Conservation (phyloP, 768 basidiomycete species). For the Suillus hirtellus region DNA sequence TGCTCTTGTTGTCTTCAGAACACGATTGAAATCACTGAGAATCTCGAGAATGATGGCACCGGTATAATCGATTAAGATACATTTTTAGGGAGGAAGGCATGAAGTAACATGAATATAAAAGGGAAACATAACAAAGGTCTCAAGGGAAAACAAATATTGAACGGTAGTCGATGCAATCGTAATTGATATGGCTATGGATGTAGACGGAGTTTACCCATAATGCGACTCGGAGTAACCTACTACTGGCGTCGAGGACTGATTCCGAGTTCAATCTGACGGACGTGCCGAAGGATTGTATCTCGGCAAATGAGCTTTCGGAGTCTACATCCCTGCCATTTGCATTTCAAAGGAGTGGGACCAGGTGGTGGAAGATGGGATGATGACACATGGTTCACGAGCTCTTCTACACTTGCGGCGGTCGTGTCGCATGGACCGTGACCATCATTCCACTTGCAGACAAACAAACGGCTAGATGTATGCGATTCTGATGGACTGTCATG, state of each 20-base stretch:
- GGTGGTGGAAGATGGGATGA: not conserved
- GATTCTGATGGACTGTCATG: too few relatives aligned
- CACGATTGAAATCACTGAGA: too few relatives aligned
- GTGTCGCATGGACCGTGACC: not conserved
- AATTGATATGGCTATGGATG: not conserved
- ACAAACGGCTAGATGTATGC: not conserved
- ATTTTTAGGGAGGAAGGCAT: too few relatives aligned
- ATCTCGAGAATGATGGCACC: too few relatives aligned
- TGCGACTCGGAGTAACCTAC: not conserved
- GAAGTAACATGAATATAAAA: too few relatives aligned
- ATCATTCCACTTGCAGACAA: not conserved
- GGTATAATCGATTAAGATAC: too few relatives aligned
- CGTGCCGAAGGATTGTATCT: not conserved
- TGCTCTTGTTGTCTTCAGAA: too few relatives aligned
- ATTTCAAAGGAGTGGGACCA: rapidly evolving
- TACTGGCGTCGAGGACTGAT: not conserved
- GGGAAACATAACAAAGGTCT: too few relatives aligned
- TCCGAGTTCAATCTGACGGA: not conserved
- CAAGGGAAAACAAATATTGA: not conserved
- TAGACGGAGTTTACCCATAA: not conserved
- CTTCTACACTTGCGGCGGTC: too few relatives aligned
- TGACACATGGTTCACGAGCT: too few relatives aligned
- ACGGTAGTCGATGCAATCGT: not conserved
- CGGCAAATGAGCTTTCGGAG: rapidly evolving
- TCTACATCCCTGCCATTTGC: not conserved